These are phyloP conservation scores for Emydomyces testavorans DNA, from an alignment of 2,329 filamentous ascomycete genomes.

Conservation along the genomic window DNA sequence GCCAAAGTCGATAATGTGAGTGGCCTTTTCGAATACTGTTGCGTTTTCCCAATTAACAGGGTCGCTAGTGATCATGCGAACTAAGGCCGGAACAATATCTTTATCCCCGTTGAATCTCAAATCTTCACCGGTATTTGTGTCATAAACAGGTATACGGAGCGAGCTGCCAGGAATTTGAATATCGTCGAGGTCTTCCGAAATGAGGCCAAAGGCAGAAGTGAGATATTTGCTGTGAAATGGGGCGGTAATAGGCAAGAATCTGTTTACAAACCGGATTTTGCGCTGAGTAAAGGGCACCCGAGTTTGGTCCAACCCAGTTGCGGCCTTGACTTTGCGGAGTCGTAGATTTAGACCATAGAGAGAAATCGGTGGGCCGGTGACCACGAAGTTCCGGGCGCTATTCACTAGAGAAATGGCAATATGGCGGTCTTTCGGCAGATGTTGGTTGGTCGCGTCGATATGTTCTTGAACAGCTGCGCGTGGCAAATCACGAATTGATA, in stretches of 20 bases:
- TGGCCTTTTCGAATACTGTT: constrained; percentile 79
- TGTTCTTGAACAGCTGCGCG: constrained; percentile 85
- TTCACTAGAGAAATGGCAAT: constrained; percentile 94
- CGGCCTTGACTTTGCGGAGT: constrained; percentile 90
- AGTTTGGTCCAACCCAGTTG: constrained; percentile 93
- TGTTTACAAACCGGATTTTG: constrained; percentile 91
- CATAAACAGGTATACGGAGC: constrained; percentile 74
- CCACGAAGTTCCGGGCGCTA: constrained; percentile 91
- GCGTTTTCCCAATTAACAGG: constrained; percentile 94
- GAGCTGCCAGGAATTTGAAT: constrained; percentile 61
- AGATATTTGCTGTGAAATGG: constrained; percentile 98
- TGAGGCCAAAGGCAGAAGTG: constrained; percentile 64
- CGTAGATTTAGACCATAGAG: constrained; percentile 92
- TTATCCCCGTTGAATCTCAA: constrained; percentile 57
- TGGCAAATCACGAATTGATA: constrained; percentile 89
- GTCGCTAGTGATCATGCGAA: constrained; percentile 89
- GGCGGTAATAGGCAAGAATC: constrained; percentile 92
- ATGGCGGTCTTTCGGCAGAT: constrained; percentile 82
- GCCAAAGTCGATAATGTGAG: constrained; percentile 92
- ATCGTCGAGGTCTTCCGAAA: constrained; percentile 77
- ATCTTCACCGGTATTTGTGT: constrained; percentile 82
- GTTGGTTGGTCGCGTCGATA: constrained; percentile 93
- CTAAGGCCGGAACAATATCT: constrained; percentile 72
- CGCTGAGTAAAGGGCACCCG: constrained; percentile 88
- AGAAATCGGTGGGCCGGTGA: constrained; percentile 90